Base-by-base conservation (phyloP, 225 moss, liverwort and hornwort genomes). In the Marchantia polymorpha region DNA sequence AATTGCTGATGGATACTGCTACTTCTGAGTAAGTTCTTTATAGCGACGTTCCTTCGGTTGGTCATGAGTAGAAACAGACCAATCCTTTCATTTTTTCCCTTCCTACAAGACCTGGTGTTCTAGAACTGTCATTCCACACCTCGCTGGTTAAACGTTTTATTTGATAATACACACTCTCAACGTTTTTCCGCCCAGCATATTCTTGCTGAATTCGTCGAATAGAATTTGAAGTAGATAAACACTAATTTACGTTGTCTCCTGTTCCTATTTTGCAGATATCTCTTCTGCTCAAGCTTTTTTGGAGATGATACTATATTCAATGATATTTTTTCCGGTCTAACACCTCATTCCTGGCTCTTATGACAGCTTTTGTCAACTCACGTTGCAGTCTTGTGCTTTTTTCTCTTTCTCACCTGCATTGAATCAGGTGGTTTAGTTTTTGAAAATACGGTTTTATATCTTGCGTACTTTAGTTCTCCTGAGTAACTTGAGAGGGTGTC, bases 1-100 rank as follows among this genome's bases (percentile, higher is more conserved):
- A 99, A 78, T 87, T 99, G 89, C 93, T 99, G 79, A 99, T 99
- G 97, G 97, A 99, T 83, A 99, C 97, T 63, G 95, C 97, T 74
- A 99, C 97, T 60, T 99, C 97, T 77, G 97, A 99, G 97, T 99
- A 95, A 83, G n/a, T 80, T 55, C 54, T 63, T 11, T 31, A 16
- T 5, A 6, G 58, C 58, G 16, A 58, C 14, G 20, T 15, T 10
- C 20, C 58, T 12, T 58, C 19, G 58, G 58, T 58, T 16, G 14
- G 12, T 58, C 17, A 58, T 10, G 6, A 58, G 74, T 29, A 61
- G 60, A 61, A 61, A 10, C 56, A 56, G 56, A 56, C 19, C 8
- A 12, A 1, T 56, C 5, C 19, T 61, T 61, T 61, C 2, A 61
- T 14, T n/a, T 61, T 19, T 11, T 3, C 60, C 20, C 23, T 7